Evolutionary conservation across 768 basidiomycete species (phyloP), one percentile per base, ranked within the genome.

Genomic region (Termitomyces sp.): DNA sequence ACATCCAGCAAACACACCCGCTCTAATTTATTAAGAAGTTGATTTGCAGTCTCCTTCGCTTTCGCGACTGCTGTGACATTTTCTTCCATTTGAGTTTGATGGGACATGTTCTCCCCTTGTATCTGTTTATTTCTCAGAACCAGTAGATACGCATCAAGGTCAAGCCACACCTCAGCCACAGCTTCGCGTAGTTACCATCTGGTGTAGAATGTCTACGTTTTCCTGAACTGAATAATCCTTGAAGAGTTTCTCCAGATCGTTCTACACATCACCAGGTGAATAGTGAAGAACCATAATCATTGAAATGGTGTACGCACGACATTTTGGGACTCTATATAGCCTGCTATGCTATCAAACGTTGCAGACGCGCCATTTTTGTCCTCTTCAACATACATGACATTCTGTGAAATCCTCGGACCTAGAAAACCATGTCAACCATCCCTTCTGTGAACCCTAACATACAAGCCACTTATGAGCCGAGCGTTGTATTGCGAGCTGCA

Each of bases 321-420:
- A 49, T 82, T 86, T 50, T 83, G 78, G 12, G 81, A 78, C 62
- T 91, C 87, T 63, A 90, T 86, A 53, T 87, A 87, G 59, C 82
- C 76, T 5, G 87, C 83, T 17, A 91, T 82, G 17, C 81, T 82
- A 54, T 84, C 84, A 64, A 78, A 86, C 1, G 82, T 82, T 3
- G 78, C 80, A 30, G 77, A 75, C 1, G 84, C 78, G 11, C 83
- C 80, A 51, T 85, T 82, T 57, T 79, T 82, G 58, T 85, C 83
- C 60, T 86, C 84, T 61, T 86, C 81, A 31, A 80, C 83, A 66
- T 83, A 87, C 30, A 81, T 67, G 6, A 64, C 85, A 87, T 71
- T 87, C 82, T 33, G 79, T 75, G 60, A 83, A 83, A 59, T 82
- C 79, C 60, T 82, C 77, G 60, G 77, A 82, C 51, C 82, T 84